Evolutionary conservation across 1,284 basidiomycete species (phyloP).

Genomic region (Irpex sp.): DNA sequence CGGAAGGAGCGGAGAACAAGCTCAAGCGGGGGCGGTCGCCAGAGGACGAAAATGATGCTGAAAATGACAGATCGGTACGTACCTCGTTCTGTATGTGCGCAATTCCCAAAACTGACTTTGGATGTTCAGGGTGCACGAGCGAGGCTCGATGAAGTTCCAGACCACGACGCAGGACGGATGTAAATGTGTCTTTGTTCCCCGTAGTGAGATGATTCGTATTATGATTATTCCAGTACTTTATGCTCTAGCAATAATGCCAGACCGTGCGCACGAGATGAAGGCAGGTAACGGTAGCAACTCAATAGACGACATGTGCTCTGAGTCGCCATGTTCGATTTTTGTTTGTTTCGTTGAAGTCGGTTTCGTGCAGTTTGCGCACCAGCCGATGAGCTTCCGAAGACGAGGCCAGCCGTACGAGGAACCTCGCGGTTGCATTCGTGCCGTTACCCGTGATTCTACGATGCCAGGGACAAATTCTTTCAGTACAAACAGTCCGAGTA

Average conservation of each 20-base stretch:
- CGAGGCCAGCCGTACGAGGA: slow-evolving; percentile 48
- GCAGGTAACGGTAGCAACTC: slow-evolving; percentile 17
- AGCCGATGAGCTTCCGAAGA: slow-evolving; percentile 65
- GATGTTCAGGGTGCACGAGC: slow-evolving; percentile 38
- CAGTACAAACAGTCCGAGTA: neutral
- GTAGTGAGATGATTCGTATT: slow-evolving; percentile 5
- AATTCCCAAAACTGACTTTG: slow-evolving; percentile 25
- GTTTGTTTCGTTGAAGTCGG: slow-evolving; percentile 36
- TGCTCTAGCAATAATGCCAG: neutral
- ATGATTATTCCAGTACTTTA: slow-evolving; percentile 12
- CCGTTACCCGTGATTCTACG: neutral
- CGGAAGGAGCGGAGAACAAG: slow-evolving; percentile 35
- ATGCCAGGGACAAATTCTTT: neutral
- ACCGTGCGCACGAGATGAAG: neutral
- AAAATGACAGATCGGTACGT: slow-evolving; percentile 51
- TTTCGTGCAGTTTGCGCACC: slow-evolving; percentile 61
- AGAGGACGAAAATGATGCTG: slow-evolving; percentile 55
- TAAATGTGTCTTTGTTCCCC: slow-evolving; percentile 24
- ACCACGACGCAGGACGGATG: slow-evolving; percentile 62
- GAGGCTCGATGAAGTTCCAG: slow-evolving; percentile 50
- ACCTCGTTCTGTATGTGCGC: slow-evolving; percentile 8
- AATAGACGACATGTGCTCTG: slow-evolving; percentile 59
- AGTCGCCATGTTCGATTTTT: slow-evolving; percentile 42
- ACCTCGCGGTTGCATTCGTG: slow-evolving; percentile 32
- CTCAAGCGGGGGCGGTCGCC: slow-evolving; percentile 68